phyloP scores from a whole-genome alignment of 1,139 yeast species.

The Yamadazyma diospyri region DNA sequence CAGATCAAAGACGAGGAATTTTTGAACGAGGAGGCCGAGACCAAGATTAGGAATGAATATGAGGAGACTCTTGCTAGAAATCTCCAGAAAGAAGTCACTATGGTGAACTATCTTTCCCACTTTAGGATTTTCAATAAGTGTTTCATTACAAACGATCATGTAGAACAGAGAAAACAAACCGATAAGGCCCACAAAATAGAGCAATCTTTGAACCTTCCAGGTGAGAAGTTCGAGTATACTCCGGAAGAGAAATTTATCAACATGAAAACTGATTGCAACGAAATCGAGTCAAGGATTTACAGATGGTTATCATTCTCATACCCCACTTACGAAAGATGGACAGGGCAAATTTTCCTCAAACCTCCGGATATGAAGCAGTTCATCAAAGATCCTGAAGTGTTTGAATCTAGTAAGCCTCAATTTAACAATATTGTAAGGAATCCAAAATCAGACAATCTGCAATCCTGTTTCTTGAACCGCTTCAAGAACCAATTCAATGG shows the following conservation, averaged over 20 bases:
- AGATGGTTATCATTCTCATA: slow-evolving; percentile 43
- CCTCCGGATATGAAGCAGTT: slow-evolving; percentile 34
- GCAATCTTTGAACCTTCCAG: slow-evolving; percentile 8
- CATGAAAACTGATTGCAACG: slow-evolving; percentile 19
- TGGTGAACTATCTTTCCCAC: slow-evolving; percentile 34
- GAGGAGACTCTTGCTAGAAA: slow-evolving; percentile 11
- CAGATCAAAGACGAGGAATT: slow-evolving; percentile 16
- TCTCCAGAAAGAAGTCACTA: slow-evolving; percentile 29
- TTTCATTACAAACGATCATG: slow-evolving; percentile 26
- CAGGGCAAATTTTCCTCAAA: slow-evolving; percentile 31
- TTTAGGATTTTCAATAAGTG: slow-evolving; percentile 45
- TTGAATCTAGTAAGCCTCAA: slow-evolving; percentile 15
- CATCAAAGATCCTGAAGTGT: slow-evolving; percentile 16
- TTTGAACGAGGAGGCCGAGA: slow-evolving; percentile 17
- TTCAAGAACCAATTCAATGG: slow-evolving; percentile 39
- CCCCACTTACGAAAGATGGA: slow-evolving; percentile 46
- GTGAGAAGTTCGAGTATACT: slow-evolving; percentile 10
- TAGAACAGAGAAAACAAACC: slow-evolving; percentile 6
- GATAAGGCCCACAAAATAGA: slow-evolving; percentile 17
- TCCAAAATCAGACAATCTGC: slow-evolving; percentile 12
- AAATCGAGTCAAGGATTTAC: slow-evolving; percentile 40
- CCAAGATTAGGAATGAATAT: slow-evolving; percentile 16
- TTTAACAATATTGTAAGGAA: slow-evolving; percentile 10
- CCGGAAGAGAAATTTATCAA: slow-evolving; percentile 12
- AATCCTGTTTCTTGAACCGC: slow-evolving; percentile 34